These are phyloP conservation scores for Teunomyces pallodes DNA, from an alignment of 805 yeast genomes.

Conservation along the genomic window DNA sequence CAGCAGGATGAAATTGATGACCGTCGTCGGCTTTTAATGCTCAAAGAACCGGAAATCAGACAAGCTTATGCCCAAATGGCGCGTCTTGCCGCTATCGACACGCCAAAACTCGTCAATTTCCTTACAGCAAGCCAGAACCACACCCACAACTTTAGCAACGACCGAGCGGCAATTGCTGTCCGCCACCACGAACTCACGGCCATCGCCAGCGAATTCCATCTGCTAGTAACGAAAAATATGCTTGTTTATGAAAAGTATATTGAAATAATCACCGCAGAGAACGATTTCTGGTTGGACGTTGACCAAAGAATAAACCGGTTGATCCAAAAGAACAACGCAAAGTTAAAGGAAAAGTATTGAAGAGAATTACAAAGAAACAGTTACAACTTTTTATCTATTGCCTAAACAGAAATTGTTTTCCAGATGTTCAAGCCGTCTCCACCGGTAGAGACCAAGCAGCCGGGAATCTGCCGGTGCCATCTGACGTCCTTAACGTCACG, in stretches of 20 bases:
- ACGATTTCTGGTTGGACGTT: conserved; percentile 25
- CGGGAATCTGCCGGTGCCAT: conserved; percentile 98
- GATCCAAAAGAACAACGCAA: background rate
- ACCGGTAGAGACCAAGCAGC: conserved; percentile 91
- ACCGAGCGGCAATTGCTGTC: conserved; percentile 4
- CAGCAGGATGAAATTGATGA: background rate
- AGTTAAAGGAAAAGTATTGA: background rate
- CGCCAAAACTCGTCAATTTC: conserved; percentile 18
- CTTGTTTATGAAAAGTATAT: conserved; percentile 28
- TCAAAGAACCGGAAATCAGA: conserved; percentile 20
- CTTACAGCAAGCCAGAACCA: conserved; percentile 15
- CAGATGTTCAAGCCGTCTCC: conserved; percentile 91
- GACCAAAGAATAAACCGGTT: conserved; percentile 13
- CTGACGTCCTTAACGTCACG: conserved; percentile 95
- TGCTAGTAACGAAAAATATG: conserved; percentile 26
- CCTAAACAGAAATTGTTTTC: conserved; percentile 91
- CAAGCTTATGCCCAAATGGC: conserved; percentile 19
- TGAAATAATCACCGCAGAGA: conserved; percentile 19
- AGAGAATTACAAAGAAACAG: background rate
- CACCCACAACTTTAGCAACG: conserved; percentile 14
- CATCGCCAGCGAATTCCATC: conserved; percentile 18
- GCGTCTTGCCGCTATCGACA: conserved; percentile 22
- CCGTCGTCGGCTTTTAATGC: conserved; percentile 10
- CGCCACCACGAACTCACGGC: conserved; percentile 11
- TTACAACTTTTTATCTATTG: background rate